Conservation (phyloP, 331 rosid species). For the Ulmus americana region DNA sequence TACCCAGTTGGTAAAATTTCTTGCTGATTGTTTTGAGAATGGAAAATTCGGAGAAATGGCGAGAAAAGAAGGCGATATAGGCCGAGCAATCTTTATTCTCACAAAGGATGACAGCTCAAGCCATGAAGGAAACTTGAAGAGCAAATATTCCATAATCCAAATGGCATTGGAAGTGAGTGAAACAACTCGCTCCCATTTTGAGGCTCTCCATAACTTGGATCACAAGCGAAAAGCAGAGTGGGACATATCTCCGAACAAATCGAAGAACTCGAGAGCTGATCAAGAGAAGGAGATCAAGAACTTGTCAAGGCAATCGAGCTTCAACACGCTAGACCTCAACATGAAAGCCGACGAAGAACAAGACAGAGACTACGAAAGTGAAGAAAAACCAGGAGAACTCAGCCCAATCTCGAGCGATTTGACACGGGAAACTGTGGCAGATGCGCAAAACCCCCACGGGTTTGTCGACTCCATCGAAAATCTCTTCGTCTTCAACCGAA, state of each 20-base stretch:
- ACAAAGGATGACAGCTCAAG: constrained; percentile 36
- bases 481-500: constrained; percentile 40
- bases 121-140: constrained; percentile 28
- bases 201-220: constrained; percentile 27
- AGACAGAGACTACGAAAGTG: constrained; percentile 34
- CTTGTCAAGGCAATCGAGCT: constrained; percentile 57
- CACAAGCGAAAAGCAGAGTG: constrained; percentile 57
- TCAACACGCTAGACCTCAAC: constrained; percentile 70
- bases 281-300: constrained; percentile 28
- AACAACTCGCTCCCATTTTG: constrained; percentile 29
- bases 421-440: constrained; percentile 51
- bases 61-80: constrained; percentile 24
- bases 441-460: constrained; percentile 34
- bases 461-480: constrained; percentile 51
- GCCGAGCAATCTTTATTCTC: constrained; percentile 54
- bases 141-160: constrained; percentile 33
- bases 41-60: constrained; percentile 46
- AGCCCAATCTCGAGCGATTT: constrained; percentile 71
- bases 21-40: constrained; percentile 49
- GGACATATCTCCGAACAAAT: constrained; percentile 38
- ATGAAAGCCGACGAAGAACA: constrained; percentile 46
- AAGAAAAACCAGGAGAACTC: constrained; percentile 32
- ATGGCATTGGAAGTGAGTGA: constrained; percentile 47
- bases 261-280: constrained; percentile 43
- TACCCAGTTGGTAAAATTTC: constrained; percentile 48